Conservation (phyloP, 768 basidiomycete genomes). For the Tulasnella sp. region DNA sequence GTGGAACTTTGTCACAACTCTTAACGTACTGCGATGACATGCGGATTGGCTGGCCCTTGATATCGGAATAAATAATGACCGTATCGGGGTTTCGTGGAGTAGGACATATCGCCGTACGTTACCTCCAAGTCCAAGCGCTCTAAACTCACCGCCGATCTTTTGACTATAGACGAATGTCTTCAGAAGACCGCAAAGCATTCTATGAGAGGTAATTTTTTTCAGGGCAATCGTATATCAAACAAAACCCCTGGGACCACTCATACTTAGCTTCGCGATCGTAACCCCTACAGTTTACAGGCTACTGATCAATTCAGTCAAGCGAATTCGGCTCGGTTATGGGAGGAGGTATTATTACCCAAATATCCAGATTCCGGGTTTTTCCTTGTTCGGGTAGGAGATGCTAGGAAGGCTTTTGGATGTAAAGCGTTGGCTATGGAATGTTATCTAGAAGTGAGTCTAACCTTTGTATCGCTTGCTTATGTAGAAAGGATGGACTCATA, state of each 20-base stretch:
- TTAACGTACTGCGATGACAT: background rate
- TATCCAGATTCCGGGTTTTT: background rate
- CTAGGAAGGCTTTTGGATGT: background rate
- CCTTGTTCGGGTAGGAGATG: background rate
- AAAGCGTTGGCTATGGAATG: background rate
- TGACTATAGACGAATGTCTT: background rate
- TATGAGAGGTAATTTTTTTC: background rate
- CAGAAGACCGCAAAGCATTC: background rate
- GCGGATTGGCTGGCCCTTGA: background rate
- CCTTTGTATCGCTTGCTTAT: background rate
- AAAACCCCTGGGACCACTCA: background rate
- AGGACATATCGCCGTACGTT: no score
- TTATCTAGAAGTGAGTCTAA: background rate
- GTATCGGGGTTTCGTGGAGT: background rate
- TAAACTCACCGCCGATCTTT: no score
- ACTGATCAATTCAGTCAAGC: slow-evolving; percentile 1
- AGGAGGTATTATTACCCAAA: background rate
- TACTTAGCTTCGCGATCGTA: background rate
- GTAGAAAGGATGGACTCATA: background rate
- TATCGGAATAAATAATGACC: background rate
- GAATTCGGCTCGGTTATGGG: background rate
- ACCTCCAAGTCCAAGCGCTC: no score
- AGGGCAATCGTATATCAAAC: background rate
- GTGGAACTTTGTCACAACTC: background rate
- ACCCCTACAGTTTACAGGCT: background rate